A percentile compares a stretch with the other conserved stretches of the same genome.
phyloP scores from a whole-genome alignment of 2,329 filamentous ascomycete genomes.

The Aureobasidium sp. region DNA sequence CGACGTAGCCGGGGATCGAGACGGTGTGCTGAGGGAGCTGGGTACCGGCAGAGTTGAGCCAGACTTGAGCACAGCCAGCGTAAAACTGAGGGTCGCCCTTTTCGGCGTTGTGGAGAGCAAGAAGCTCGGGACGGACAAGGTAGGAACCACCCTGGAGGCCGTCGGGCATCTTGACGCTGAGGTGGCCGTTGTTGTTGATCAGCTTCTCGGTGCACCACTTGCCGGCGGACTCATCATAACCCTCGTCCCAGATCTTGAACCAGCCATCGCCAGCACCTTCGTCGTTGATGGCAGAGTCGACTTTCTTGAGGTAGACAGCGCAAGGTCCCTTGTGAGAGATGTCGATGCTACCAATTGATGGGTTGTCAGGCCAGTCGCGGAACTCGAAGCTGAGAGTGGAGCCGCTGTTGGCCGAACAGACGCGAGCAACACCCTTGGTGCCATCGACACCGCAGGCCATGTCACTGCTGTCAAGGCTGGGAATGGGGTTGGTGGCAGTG shows the following conservation, averaged over 20 bases:
- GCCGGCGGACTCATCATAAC: slow-evolving; percentile 46
- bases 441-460: slow-evolving; percentile 55
- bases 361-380: slow-evolving; percentile 50
- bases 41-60: slow-evolving; percentile 44
- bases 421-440: slow-evolving; percentile 39
- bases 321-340: slow-evolving; percentile 58
- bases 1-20: slow-evolving; percentile 58
- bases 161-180: slow-evolving; percentile 53
- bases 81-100: slow-evolving; percentile 61
- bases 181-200: slow-evolving; percentile 53
- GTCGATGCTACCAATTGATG: slow-evolving; percentile 49
- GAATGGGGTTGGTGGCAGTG: slow-evolving; percentile 50
- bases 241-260: slow-evolving; percentile 70
- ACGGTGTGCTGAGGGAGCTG: slow-evolving; percentile 42
- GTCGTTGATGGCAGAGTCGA: slow-evolving; percentile 48
- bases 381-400: slow-evolving; percentile 58
- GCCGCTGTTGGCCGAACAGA: slow-evolving; percentile 40
- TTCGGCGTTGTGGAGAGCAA: slow-evolving; percentile 57
- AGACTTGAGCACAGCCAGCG: slow-evolving; percentile 62
- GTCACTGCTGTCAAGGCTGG: slow-evolving; percentile 47
- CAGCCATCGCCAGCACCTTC: slow-evolving; percentile 52
- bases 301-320: slow-evolving; percentile 64
- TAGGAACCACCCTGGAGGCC: slow-evolving; percentile 58
- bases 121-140: slow-evolving; percentile 60
- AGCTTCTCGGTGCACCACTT: slow-evolving; percentile 65